These are phyloP conservation scores for Buddleja alternifolia DNA, from an alignment of 257 asterid species.

Conservation along the genomic window DNA sequence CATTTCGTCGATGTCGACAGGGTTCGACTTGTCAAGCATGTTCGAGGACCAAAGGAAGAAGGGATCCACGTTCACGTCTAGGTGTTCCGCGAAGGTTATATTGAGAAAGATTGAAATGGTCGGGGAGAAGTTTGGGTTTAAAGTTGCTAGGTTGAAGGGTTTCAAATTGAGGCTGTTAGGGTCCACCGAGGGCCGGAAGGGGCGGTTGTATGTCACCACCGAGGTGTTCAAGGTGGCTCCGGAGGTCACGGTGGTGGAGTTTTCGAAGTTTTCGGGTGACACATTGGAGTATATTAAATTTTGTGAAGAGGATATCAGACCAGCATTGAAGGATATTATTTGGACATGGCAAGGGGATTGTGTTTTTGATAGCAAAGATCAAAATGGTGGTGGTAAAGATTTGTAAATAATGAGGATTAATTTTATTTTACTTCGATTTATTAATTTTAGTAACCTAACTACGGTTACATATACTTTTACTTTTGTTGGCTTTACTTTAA, in stretches of 20 bases:
- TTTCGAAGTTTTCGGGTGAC: constrained; percentile 47
- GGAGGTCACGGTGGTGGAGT: constrained; percentile 52
- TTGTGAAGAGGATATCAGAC: constrained; percentile 46
- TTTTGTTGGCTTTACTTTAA: neutral
- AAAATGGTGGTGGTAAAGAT: too few relatives aligned
- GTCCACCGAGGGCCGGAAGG: constrained; percentile 38
- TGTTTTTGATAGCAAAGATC: neutral
- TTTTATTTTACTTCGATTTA: too few relatives aligned
- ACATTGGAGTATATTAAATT: constrained; percentile 44
- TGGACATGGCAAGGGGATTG: constrained; percentile 46
- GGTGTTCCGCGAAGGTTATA: constrained; percentile 42
- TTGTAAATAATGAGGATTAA: too few relatives aligned
- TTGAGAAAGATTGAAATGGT: constrained; percentile 37
- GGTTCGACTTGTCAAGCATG: constrained; percentile 36
- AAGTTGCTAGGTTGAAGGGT: constrained; percentile 38
- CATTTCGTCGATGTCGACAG: constrained; percentile 42
- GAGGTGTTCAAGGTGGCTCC: constrained; percentile 56
- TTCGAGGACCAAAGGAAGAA: constrained; percentile 32
- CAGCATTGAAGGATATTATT: constrained; percentile 45
- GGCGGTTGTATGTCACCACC: constrained; percentile 32
- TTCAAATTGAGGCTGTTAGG: constrained; percentile 40
- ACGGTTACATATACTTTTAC: neutral
- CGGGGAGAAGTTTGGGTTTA: constrained; percentile 35
- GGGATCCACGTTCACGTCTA: constrained; percentile 39
- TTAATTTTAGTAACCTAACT: neutral